Evolutionary conservation across 2,329 filamentous ascomycete genomes (phyloP), one percentile per base, ranked within the genome.

Genomic region (Trichoderma polysporum): DNA sequence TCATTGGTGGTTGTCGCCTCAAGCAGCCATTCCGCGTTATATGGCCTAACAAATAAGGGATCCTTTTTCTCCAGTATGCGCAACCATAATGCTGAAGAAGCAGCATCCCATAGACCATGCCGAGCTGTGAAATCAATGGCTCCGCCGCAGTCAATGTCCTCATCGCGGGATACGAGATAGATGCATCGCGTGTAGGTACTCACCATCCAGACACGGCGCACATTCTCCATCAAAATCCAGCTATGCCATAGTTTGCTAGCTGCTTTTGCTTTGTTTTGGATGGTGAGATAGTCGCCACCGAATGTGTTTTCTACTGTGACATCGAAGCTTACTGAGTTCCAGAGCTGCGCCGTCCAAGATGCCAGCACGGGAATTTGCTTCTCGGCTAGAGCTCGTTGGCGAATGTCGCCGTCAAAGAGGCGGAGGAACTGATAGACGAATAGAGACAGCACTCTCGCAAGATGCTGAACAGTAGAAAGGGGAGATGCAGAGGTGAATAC

Each of bases 141-240:
- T 19, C 74, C 74, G 13, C 50, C 47, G 45, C 74, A 75, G 2
- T 47, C 41, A 6, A 50, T 33, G 13, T 56, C 50, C 29, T 66
- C 66, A 37, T 69, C 69, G 25, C 71, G 69, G 12, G 73, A 45
- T 17, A 67, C 68, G 2, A 63, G 19, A 59, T 72, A 73, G 22
- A 70, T 65, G 35, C 68, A 59, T 27, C 69, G 52, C 4, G 70
- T 67, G 47, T 71, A 69, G 3, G 62, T 67, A 22, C 62, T 67
- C 17, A 72, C 39, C 53, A 73, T 56, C 68, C 73, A 75, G 4
- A 70, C 72, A 8, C 74, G 72, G 27, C 74, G 71, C 25, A 74
- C 67, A 27, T 70, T 74, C 67, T 76, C 74, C 8, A 70, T 67
- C 10, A 76, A 68, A 22, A 76, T 68, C 73, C 73, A 76, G 33